Evolutionary conservation across 2,329 filamentous ascomycete genomes (phyloP).

Genomic region (Elsinoe batatas): DNA sequence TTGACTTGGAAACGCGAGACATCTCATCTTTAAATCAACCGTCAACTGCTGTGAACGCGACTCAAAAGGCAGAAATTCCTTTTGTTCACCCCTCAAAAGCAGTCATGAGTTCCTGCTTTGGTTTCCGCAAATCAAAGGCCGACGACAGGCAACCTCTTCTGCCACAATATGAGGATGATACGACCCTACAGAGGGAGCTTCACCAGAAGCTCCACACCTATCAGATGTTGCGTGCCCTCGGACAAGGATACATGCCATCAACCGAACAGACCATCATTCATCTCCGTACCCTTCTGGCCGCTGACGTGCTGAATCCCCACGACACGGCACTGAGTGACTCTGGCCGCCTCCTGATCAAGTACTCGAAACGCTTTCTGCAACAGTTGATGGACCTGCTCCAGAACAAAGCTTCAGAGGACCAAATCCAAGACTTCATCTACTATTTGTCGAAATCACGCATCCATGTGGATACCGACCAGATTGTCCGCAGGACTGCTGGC

Average conservation of each 20-base stretch:
- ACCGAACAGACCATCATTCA: conserved; percentile 76
- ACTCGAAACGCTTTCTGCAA: conserved; percentile 62
- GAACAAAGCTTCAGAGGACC: conserved; percentile 73
- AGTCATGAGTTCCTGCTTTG: conserved; percentile 56
- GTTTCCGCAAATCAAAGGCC: conserved; percentile 40
- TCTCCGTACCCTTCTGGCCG: conserved; percentile 65
- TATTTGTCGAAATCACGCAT: conserved; percentile 65
- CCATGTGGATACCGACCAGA: conserved; percentile 54
- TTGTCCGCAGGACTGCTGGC: conserved; percentile 50
- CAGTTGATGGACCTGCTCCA: conserved; percentile 72
- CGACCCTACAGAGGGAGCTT: conserved; percentile 62
- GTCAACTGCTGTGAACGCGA: neutral
- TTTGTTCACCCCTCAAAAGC: neutral
- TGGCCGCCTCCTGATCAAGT: conserved; percentile 62
- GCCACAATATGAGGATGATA: conserved; percentile 74
- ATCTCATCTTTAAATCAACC: neutral
- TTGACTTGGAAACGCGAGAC: conserved; percentile 4
- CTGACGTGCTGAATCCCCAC: conserved; percentile 67
- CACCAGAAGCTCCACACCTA: conserved; percentile 89
- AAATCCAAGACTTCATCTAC: conserved; percentile 90
- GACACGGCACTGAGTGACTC: conserved; percentile 66
- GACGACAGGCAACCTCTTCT: conserved; percentile 69
- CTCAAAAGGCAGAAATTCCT: neutral
- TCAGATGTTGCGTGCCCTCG: conserved; percentile 76
- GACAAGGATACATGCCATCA: conserved; percentile 82